Evolutionary conservation across 495 filamentous ascomycete species (phyloP).

Genomic region (Penicillium salamii): DNA sequence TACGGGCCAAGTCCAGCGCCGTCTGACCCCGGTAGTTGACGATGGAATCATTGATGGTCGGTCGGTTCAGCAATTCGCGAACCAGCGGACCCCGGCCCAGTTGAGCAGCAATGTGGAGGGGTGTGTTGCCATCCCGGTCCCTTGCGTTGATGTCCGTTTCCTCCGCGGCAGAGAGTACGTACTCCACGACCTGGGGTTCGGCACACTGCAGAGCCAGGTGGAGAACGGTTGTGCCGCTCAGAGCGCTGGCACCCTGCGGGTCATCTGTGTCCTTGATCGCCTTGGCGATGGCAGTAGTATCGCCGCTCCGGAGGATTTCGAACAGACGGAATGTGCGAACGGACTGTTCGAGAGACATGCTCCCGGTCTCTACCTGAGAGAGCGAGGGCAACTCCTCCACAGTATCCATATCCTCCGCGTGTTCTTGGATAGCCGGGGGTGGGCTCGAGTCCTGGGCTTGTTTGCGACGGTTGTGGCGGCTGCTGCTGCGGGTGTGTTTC

Average conservation of each 20-base stretch:
- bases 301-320: slow-evolving; percentile 84
- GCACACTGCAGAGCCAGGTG: slow-evolving; percentile 98
- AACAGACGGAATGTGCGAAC: slow-evolving; percentile 92
- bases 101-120: slow-evolving; percentile 82
- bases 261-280: slow-evolving; percentile 72
- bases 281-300: slow-evolving; percentile 84
- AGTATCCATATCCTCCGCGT: slow-evolving; percentile 28
- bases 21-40: slow-evolving; percentile 86
- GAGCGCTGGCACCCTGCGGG: slow-evolving; percentile 35
- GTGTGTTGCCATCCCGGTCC: slow-evolving; percentile 90
- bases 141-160: slow-evolving; percentile 80
- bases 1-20: slow-evolving; percentile 84
- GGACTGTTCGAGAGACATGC: slow-evolving; percentile 81
- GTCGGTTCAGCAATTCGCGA: slow-evolving; percentile 71
- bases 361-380: slow-evolving; percentile 28
- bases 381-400: slow-evolving; percentile 33
- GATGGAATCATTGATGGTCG: slow-evolving; percentile 82
- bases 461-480: slow-evolving; percentile 27
- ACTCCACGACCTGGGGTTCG: slow-evolving; percentile 93
- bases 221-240: slow-evolving; percentile 83
- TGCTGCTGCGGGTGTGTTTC: slow-evolving; percentile 30
- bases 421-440: slow-evolving; percentile 21
- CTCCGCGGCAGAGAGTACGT: slow-evolving; percentile 69
- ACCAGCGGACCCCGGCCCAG: slow-evolving; percentile 79
- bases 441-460: slow-evolving; percentile 22